These are phyloP conservation scores for Brassica juncea DNA, from an alignment of 345 rosid genomes.

Conservation along the genomic window DNA sequence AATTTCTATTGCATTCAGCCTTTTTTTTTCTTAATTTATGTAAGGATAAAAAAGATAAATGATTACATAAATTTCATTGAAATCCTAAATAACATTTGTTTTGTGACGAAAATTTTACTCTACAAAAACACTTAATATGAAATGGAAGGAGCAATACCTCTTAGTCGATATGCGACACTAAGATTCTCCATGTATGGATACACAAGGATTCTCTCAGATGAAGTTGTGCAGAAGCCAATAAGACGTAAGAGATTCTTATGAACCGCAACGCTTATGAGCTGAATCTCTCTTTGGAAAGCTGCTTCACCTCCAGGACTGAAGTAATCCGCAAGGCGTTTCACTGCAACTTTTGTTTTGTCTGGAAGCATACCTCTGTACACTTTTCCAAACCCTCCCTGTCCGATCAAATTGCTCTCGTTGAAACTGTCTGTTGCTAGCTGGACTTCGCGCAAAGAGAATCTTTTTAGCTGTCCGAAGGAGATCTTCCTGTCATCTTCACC, in stretches of 20 bases:
- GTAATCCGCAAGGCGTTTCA: conserved; percentile 78
- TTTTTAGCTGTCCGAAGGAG: conserved; percentile 66
- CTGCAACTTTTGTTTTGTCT: conserved; percentile 74
- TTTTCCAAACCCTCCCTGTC: conserved; percentile 95
- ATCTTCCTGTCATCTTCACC: conserved; percentile 78
- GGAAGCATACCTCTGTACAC: conserved; percentile 84
- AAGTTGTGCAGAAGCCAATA: conserved; percentile 79
- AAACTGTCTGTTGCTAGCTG: conserved; percentile 84
- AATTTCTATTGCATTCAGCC: too few species aligned
- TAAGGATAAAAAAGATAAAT: too few species aligned
- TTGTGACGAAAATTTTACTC: too few species aligned
- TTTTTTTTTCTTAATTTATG: too few species aligned
- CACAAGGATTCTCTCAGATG: conserved; percentile 77
- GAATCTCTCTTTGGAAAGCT: conserved; percentile 82
- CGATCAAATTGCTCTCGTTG: conserved; percentile 72
- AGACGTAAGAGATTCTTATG: conserved; percentile 79
- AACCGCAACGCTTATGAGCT: conserved; percentile 79
- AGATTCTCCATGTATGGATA: conserved; percentile 92
- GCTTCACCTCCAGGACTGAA: conserved; percentile 82
- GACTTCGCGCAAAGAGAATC: conserved; percentile 76
- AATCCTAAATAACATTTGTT: too few species aligned
- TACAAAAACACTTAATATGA: too few species aligned
- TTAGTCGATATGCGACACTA: conserved; percentile 73
- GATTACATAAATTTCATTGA: too few species aligned
- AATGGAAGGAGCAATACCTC: conserved; percentile 50